Percentiles rank a stretch among this genome's conserved stretches.
Conservation (phyloP, 2,329 filamentous ascomycete species). For the Paecilomyces niveus region DNA sequence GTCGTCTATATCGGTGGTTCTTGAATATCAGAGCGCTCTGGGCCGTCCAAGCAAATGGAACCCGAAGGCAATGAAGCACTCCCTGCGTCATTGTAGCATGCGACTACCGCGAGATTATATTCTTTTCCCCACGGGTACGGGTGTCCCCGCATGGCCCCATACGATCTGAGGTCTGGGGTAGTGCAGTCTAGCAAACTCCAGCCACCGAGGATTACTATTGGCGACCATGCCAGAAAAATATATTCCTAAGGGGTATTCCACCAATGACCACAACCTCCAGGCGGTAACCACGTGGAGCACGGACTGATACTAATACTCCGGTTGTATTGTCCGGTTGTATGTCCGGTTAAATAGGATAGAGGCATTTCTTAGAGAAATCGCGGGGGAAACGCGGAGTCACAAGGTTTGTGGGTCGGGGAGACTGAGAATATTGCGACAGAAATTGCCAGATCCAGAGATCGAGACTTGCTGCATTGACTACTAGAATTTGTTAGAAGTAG, state of each 20-base stretch:
- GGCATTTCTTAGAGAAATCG: not conserved
- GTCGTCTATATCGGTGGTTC: not conserved
- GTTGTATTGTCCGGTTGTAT: not conserved
- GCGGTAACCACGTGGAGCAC: not conserved
- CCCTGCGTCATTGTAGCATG: not conserved
- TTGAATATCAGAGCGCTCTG: not conserved
- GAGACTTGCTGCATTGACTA: not conserved
- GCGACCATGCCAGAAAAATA: not conserved
- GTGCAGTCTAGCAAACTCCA: not conserved
- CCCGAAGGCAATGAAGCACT: not conserved
- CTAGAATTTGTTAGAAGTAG: not conserved
- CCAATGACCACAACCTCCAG: not conserved
- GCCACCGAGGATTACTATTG: not conserved
- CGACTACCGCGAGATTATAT: not conserved
- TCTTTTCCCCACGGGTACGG: not conserved
- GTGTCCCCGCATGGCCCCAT: not conserved
- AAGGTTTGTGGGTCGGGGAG: not conserved
- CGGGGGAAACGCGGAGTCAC: not conserved
- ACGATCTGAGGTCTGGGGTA: not conserved
- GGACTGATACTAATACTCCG: too few relatives aligned
- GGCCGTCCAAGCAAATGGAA: not conserved
- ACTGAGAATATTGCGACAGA: not conserved
- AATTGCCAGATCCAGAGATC: not conserved
- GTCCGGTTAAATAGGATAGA: not conserved
- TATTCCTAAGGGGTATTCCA: not conserved